A percentile compares a stretch with the other conserved stretches of the same genome.
Evolutionary conservation across 129 eudicot genomes (phyloP).

Genomic region (Artemisia argyi): DNA sequence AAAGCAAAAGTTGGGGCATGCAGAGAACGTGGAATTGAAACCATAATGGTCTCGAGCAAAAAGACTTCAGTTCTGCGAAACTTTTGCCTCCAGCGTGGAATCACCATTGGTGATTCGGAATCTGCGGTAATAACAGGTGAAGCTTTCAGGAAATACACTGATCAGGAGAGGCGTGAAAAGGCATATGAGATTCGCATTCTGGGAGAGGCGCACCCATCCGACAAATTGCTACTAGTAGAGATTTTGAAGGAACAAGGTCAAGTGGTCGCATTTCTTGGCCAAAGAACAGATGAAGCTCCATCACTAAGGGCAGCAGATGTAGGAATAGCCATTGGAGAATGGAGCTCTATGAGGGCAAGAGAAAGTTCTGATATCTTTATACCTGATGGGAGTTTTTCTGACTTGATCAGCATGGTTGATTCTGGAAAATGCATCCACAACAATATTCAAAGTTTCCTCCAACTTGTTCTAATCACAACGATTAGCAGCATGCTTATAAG

Average conservation of each 20-base stretch:
- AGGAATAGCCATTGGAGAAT: slow-evolving; percentile 35
- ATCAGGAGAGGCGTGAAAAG: slow-evolving; percentile 24
- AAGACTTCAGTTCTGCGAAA: slow-evolving; percentile 21
- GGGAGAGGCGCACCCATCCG: slow-evolving; percentile 32
- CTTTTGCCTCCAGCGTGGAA: slow-evolving; percentile 16
- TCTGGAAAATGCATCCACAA: slow-evolving; percentile 26
- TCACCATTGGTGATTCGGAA: neutral
- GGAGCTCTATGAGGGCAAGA: slow-evolving; percentile 34
- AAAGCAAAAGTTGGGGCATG: slow-evolving; percentile 14
- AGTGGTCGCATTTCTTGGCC: slow-evolving; percentile 35
- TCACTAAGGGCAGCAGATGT: slow-evolving; percentile 31
- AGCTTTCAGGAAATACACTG: slow-evolving; percentile 18
- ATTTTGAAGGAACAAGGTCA: slow-evolving; percentile 26
- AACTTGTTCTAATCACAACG: slow-evolving; percentile 25
- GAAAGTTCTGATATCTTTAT: slow-evolving; percentile 24
- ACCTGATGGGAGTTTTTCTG: slow-evolving; percentile 8
- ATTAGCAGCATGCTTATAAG: slow-evolving; percentile 19
- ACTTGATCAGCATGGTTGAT: slow-evolving; percentile 9
- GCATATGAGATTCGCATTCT: slow-evolving; percentile 29
- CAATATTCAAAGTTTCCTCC: slow-evolving; percentile 32
- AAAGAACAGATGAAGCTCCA: slow-evolving; percentile 37
- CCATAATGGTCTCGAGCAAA: slow-evolving; percentile 30
- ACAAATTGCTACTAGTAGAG: slow-evolving; percentile 35
- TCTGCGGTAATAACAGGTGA: slow-evolving; percentile 24
- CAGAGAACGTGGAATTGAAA: slow-evolving; percentile 19